These are phyloP conservation scores for Begonia loranthoides DNA, from an alignment of 306 rosid genomes.

Conservation along the genomic window DNA sequence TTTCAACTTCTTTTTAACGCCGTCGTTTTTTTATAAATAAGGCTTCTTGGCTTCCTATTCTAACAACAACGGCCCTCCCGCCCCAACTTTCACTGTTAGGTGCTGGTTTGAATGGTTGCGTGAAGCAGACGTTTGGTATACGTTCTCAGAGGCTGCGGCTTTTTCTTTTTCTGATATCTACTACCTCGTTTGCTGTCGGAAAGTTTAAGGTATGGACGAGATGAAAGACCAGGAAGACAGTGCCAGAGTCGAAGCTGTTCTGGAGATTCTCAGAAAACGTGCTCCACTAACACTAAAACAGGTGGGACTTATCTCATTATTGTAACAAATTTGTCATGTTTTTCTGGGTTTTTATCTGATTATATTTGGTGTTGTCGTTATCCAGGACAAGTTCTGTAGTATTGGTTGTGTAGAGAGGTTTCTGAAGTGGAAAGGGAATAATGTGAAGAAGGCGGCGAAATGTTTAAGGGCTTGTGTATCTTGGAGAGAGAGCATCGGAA, in stretches of 20 bases:
- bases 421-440: slow-evolving; percentile 68
- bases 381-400: slow-evolving; percentile 88
- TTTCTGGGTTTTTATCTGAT: too few relatives aligned
- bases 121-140: slow-evolving; percentile 62
- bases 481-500: slow-evolving; percentile 81
- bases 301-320: slow-evolving; percentile 18
- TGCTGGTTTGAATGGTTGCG: slow-evolving; percentile 40
- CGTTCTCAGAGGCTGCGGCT: neutral
- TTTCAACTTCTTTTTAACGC: slow-evolving; percentile 19
- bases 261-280: slow-evolving; percentile 67
- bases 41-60: slow-evolving; percentile 7
- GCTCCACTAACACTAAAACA: slow-evolving; percentile 66
- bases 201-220: too few relatives aligned
- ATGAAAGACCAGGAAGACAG: slow-evolving; percentile 3
- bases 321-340: too few relatives aligned
- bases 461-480: slow-evolving; percentile 79
- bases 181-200: too few relatives aligned
- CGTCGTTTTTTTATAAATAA: slow-evolving; percentile 80
- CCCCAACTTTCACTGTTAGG: slow-evolving; percentile 7
- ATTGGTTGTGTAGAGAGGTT: slow-evolving; percentile 71
- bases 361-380: neutral
- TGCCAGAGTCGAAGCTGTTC: slow-evolving; percentile 59
- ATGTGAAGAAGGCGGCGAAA: slow-evolving; percentile 84
- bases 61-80: slow-evolving; percentile 15
- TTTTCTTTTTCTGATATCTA: too few relatives aligned